phyloP scores from a whole-genome alignment of 2,329 filamentous ascomycete species.

The Beauveria varroae region DNA sequence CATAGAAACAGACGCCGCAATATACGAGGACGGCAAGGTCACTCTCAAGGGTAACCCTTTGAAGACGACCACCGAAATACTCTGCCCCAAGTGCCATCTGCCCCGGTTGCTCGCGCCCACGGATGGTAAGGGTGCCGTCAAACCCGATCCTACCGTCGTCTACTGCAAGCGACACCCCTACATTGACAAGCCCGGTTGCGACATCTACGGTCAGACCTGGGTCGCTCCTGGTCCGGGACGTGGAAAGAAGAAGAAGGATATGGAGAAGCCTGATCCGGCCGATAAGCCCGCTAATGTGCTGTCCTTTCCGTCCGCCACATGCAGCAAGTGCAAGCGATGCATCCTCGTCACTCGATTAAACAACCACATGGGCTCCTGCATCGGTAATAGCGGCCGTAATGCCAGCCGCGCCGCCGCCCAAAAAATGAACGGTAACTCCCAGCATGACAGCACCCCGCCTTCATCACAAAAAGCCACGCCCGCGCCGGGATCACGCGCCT shows the following conservation, averaged over 20 bases:
- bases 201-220: slow-evolving; percentile 79
- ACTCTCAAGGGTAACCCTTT: slow-evolving; percentile 65
- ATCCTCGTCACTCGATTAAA: slow-evolving; percentile 58
- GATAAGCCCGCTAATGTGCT: slow-evolving; percentile 55
- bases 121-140: slow-evolving; percentile 58
- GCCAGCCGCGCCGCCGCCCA: slow-evolving; percentile 55
- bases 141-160: slow-evolving; percentile 58
- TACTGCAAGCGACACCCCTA: slow-evolving; percentile 78
- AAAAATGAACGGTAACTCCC: slow-evolving; percentile 53
- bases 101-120: slow-evolving; percentile 67
- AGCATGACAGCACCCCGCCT: slow-evolving; percentile 51
- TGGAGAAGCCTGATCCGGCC: slow-evolving; percentile 50
- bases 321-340: slow-evolving; percentile 60
- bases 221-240: slow-evolving; percentile 62
- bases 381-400: slow-evolving; percentile 57
- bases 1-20: slow-evolving; percentile 59
- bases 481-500: slow-evolving; percentile 43
- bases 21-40: slow-evolving; percentile 63
- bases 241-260: slow-evolving; percentile 74
- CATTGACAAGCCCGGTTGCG: slow-evolving; percentile 67
- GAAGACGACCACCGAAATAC: slow-evolving; percentile 61
- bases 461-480: slow-evolving; percentile 58
- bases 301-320: slow-evolving; percentile 58
- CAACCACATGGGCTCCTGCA: slow-evolving; percentile 62
- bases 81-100: slow-evolving; percentile 67